These are phyloP conservation scores for Ceratobasidium sp. DNA, from an alignment of 1,284 basidiomycete species.

Conservation along the genomic window DNA sequence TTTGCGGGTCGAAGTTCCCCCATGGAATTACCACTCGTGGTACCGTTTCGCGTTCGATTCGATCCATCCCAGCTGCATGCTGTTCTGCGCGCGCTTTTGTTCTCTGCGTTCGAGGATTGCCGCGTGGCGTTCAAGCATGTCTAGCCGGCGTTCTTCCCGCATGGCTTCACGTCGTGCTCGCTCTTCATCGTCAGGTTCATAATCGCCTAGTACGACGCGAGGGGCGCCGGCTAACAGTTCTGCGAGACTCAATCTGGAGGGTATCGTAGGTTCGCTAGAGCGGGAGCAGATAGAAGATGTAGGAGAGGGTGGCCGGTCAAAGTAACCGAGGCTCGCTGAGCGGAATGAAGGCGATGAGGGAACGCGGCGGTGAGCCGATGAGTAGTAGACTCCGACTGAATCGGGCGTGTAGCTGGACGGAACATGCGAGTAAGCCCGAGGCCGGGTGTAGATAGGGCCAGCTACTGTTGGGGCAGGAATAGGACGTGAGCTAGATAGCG, in stretches of 20 bases:
- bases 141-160: slow-evolving; percentile 25
- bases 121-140: slow-evolving; percentile 31
- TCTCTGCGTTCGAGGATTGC: slow-evolving; percentile 31
- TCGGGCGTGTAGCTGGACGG: not conserved
- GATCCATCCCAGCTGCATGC: no score
- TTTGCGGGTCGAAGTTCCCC: no score
- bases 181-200: not conserved
- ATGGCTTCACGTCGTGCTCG: slow-evolving; percentile 19
- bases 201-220: not conserved
- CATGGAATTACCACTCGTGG: no score
- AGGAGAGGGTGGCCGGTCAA: slow-evolving; percentile 36
- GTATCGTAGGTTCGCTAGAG: slow-evolving; percentile 23
- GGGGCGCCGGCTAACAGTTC: slow-evolving; percentile 4
- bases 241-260: slow-evolving; percentile 22
- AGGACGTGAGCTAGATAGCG: not conserved
- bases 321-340: slow-evolving; percentile 8
- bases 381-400: slow-evolving; percentile 15
- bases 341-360: slow-evolving; percentile 39
- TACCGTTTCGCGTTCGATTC: no score
- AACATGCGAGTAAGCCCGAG: slow-evolving; percentile 6
- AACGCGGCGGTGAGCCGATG: slow-evolving; percentile 23
- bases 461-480: no score
- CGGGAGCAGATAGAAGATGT: slow-evolving; percentile 35
- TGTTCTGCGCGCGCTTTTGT: no score
- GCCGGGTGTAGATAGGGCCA: not conserved